These are phyloP conservation scores for Microbotryum violaceum DNA, from an alignment of 1,284 basidiomycete species.

Conservation along the genomic window DNA sequence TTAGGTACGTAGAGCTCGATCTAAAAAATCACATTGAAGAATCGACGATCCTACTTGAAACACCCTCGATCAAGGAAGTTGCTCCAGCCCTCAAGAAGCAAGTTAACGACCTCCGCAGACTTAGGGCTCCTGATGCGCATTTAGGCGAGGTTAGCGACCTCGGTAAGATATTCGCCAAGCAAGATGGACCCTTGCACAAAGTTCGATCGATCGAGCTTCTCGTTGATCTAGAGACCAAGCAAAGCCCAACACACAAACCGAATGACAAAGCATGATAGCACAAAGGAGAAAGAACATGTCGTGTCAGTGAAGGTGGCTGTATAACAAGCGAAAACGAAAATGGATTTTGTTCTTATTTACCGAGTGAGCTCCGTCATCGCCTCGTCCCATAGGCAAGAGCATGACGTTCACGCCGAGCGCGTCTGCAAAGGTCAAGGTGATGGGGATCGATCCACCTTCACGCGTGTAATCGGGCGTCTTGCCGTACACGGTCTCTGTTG, in stretches of 20 bases:
- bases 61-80: too few relatives aligned
- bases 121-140: too few relatives aligned
- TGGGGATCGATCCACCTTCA: constrained; percentile 93
- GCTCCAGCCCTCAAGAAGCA: too few relatives aligned
- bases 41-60: too few relatives aligned
- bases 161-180: constrained; percentile 43
- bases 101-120: too few relatives aligned
- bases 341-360: constrained; percentile 36
- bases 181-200: constrained; percentile 66
- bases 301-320: too few relatives aligned
- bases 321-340: too few relatives aligned
- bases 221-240: constrained; percentile 59
- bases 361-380: constrained; percentile 87
- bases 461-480: constrained; percentile 79
- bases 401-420: constrained; percentile 54
- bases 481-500: constrained; percentile 72
- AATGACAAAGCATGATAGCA: too few relatives aligned
- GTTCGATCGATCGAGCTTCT: constrained; percentile 90
- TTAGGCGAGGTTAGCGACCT: constrained; percentile 5
- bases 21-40: too few relatives aligned
- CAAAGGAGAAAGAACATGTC: too few relatives aligned
- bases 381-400: constrained; percentile 60
- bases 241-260: background rate
- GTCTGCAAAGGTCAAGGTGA: constrained; percentile 92
- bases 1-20: too few relatives aligned